Base-by-base conservation (phyloP, 306 rosid genomes). In the Bauhinia variegata region DNA sequence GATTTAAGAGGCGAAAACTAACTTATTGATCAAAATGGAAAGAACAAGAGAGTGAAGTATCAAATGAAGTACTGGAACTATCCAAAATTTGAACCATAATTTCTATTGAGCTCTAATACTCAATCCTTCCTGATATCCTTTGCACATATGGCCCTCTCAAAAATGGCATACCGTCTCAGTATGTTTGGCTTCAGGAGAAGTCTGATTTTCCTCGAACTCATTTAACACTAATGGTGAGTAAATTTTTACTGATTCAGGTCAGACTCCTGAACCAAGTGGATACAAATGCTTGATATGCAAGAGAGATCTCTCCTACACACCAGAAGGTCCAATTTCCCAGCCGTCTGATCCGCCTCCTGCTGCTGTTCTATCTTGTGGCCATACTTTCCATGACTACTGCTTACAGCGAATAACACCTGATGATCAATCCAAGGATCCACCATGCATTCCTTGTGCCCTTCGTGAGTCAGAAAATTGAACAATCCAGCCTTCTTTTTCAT, bases 401-500 rank as follows among this genome's bases (percentile, higher is more conserved):
- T 82, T 89, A 81, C 54, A 74, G 64, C 76, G 61, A n/a, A 84
- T 86, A 42, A 89, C 92, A 30, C 85, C 87, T 37, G 52, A n/a
- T 28, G 80, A 71, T 32, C 78, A 73, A 64, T 70, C 75, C 30
- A 54, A 58, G 2, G 58, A 70, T 41, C 96, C 92, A 70, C 86
- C 92, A 4, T 89, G 96, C 78, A 78, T 89, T 76, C 83, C 82
- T 12, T 86, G 96, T 62, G 85, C 86, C 55, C 53, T 80, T 54
- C 33, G 72, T 4, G 84, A 82, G 52, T 50, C 67, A 67, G 13
- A 44, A 23, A 23, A 23, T 1, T 23, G 28, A 23, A 1, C 28
- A 54, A 62, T 31, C 53, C 33, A 30, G 61, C 48, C 44, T 36
- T 13, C 16, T 33, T 36, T 63, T 49, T 31, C 41, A 50, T 14